A percentile compares a stretch with the other conserved stretches of the same genome.
These are phyloP conservation scores for Exobasidium cylindrosporum DNA, from an alignment of 1,284 basidiomycete species.

Conservation along the genomic window DNA sequence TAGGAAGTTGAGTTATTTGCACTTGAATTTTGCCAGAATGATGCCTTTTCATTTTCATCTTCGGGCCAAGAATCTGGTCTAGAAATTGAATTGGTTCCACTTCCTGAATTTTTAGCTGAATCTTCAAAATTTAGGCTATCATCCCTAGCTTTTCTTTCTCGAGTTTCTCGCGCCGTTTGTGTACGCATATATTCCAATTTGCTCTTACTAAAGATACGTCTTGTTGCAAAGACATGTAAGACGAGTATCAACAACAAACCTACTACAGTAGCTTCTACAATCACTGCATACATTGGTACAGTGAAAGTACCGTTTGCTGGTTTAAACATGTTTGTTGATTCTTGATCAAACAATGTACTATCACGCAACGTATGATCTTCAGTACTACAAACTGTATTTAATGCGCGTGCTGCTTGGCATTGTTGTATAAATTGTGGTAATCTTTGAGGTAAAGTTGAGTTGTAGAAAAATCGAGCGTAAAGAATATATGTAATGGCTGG, in stretches of 20 bases:
- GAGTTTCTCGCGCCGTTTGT: not conserved
- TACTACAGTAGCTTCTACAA: conserved; percentile 25
- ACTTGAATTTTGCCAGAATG: no score
- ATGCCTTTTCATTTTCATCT: no score
- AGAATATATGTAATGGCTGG: conserved; percentile 31
- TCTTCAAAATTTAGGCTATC: not conserved
- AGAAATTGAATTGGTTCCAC: not conserved
- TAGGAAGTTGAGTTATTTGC: not conserved
- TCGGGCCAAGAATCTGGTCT: no score
- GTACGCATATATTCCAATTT: no score
- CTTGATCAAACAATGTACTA: conserved; percentile 31
- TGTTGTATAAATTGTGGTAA: conserved; percentile 28
- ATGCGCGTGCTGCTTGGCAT: conserved; percentile 19
- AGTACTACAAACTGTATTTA: conserved; percentile 34
- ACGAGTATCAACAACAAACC: conserved; percentile 40
- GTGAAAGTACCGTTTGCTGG: conserved; percentile 10
- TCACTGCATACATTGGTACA: conserved; percentile 29
- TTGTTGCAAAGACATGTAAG: conserved; percentile 20
- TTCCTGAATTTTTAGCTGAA: not conserved
- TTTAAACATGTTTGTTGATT: conserved; percentile 21
- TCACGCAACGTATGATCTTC: conserved; percentile 38
- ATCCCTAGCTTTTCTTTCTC: not conserved
- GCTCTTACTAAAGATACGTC: not conserved
- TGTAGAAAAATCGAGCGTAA: conserved; percentile 48
- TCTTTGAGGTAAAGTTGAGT: conserved; percentile 38